Percentiles rank a stretch among this genome's conserved stretches.
These are phyloP conservation scores for Candida peoriensis DNA, from an alignment of 805 yeast species.

Conservation along the genomic window DNA sequence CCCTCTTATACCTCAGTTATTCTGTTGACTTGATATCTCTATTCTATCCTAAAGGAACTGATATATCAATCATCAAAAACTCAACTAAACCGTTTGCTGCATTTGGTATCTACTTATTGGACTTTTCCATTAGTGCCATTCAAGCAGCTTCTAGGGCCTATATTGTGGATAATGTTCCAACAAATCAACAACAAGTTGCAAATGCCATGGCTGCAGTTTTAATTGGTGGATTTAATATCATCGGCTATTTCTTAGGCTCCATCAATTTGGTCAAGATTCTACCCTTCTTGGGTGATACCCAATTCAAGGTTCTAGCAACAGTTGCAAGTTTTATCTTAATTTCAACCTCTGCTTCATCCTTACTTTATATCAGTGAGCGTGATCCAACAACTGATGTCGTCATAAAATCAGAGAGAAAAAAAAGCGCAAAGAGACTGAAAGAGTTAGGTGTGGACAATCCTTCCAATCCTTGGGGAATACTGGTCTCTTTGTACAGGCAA, in stretches of 20 bases:
- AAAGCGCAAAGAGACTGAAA: slow-evolving; percentile 27
- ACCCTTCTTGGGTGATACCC: slow-evolving; percentile 40
- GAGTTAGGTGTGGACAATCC: slow-evolving; percentile 33
- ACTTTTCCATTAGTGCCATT: slow-evolving; percentile 52
- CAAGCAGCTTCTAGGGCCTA: slow-evolving; percentile 59
- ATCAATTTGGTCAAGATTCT: slow-evolving; percentile 34
- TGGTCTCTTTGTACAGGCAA: slow-evolving; percentile 26
- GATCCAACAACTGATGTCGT: slow-evolving; percentile 40
- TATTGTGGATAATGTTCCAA: slow-evolving; percentile 56
- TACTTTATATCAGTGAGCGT: slow-evolving; percentile 37
- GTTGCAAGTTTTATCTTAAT: slow-evolving; percentile 37
- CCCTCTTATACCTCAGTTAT: slow-evolving; percentile 41
- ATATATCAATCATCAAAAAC: slow-evolving; percentile 22
- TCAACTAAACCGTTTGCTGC: slow-evolving; percentile 47
- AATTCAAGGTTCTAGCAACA: slow-evolving; percentile 44
- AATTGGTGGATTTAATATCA: slow-evolving; percentile 55
- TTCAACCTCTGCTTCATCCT: slow-evolving; percentile 31
- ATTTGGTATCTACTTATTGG: slow-evolving; percentile 45
- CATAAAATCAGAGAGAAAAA: slow-evolving; percentile 33
- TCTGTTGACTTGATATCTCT: slow-evolving; percentile 36
- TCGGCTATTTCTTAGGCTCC: slow-evolving; percentile 52
- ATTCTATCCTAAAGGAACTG: slow-evolving; percentile 23
- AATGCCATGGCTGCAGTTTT: slow-evolving; percentile 66
- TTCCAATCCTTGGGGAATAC: slow-evolving; percentile 11
- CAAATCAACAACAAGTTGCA: slow-evolving; percentile 50